Conservation (phyloP, 2,329 filamentous ascomycete species). For the Periglandula ipomoeae region DNA sequence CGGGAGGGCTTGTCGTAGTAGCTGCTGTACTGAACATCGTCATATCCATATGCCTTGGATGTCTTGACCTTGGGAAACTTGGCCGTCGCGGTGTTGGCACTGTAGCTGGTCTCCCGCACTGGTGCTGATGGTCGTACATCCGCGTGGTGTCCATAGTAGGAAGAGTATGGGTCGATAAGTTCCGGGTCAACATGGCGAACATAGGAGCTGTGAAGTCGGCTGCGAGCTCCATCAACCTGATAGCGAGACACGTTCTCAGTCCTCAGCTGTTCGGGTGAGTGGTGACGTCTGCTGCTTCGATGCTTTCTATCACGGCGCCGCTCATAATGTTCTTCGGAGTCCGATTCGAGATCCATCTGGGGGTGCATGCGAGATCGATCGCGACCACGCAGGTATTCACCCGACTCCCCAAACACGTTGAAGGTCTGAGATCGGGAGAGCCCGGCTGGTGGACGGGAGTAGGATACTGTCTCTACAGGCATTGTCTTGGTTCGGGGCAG, state of each 20-base stretch:
- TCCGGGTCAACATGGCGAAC: constrained; percentile 18
- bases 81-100: constrained; percentile 12
- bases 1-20: constrained; percentile 17
- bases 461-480: constrained; percentile 19
- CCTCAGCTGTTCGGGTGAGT: constrained; percentile 21
- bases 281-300: constrained; percentile 25
- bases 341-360: constrained; percentile 25
- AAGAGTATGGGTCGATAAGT: constrained; percentile 4
- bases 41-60: constrained; percentile 19
- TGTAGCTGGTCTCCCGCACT: constrained; percentile 22
- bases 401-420: constrained; percentile 15
- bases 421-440: constrained; percentile 26
- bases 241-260: constrained; percentile 20
- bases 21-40: constrained; percentile 25
- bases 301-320: constrained; percentile 24
- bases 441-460: constrained; percentile 19
- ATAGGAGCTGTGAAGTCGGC: constrained; percentile 19
- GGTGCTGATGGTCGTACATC: constrained; percentile 22
- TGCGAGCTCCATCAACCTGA: constrained; percentile 19
- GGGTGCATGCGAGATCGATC: constrained; percentile 27
- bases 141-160: constrained; percentile 18
- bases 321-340: constrained; percentile 26
- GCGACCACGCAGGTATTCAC: constrained; percentile 25
- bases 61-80: constrained; percentile 25
- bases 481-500: constrained; percentile 26